phyloP scores from a whole-genome alignment of 345 rosid genomes.

The Eucalyptus tenuipes region DNA sequence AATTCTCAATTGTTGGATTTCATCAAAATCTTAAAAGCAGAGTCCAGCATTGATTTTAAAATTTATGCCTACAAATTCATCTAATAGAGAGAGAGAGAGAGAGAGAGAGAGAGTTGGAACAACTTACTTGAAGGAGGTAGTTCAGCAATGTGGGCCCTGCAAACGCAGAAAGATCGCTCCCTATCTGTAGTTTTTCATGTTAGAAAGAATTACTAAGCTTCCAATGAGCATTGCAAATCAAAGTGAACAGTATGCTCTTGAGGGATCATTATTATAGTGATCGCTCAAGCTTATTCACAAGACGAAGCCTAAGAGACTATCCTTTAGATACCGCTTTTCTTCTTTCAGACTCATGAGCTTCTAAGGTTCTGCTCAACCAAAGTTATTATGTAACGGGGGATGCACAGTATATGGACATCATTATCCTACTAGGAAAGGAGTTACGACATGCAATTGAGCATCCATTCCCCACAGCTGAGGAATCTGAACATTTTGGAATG shows the following conservation, averaged over 20 bases:
- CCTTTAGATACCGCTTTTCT: neutral
- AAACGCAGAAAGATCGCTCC: slow-evolving; percentile 70
- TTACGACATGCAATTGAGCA: neutral
- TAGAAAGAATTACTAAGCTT: slow-evolving; percentile 10
- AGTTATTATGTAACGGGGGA: neutral
- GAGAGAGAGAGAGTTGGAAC: neutral
- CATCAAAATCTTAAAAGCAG: neutral
- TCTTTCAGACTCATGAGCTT: neutral
- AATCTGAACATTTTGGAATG: neutral
- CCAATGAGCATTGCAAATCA: neutral
- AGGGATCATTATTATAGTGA: neutral
- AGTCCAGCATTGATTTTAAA: neutral
- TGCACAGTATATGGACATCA: neutral
- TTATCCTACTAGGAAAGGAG: neutral
- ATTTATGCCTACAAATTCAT: neutral
- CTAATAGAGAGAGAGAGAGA: neutral
- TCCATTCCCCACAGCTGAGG: neutral
- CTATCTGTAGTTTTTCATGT: slow-evolving; percentile 41
- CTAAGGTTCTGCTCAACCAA: neutral
- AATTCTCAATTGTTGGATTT: neutral
- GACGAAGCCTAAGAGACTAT: neutral
- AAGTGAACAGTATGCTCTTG: neutral
- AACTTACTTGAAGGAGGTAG: slow-evolving; percentile 65
- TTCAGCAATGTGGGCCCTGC: slow-evolving; percentile 77
- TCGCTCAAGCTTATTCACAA: neutral